Evolutionary conservation across 2,329 filamentous ascomycete genomes (phyloP).

Genomic region (Cercospora berteroae): DNA sequence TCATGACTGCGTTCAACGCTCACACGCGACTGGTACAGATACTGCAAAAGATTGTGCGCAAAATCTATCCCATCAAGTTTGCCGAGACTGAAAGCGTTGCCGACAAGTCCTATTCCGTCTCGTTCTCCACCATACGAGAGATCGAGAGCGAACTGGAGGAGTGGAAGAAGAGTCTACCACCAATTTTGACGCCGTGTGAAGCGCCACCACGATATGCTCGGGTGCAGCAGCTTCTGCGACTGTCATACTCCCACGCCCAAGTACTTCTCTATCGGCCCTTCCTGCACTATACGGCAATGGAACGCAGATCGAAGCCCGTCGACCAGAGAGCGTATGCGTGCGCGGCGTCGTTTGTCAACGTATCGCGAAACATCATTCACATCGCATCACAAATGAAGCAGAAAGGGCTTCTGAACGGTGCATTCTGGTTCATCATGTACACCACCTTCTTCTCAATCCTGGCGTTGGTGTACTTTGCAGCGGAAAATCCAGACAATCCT

Average conservation of each 20-base stretch:
- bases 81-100: slow-evolving; percentile 41
- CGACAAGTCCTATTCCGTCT: slow-evolving; percentile 59
- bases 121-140: slow-evolving; percentile 63
- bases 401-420: slow-evolving; percentile 70
- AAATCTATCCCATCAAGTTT: slow-evolving; percentile 62
- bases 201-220: slow-evolving; percentile 65
- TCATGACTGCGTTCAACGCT: slow-evolving; percentile 61
- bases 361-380: slow-evolving; percentile 72
- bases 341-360: slow-evolving; percentile 63
- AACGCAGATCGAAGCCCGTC: slow-evolving; percentile 51
- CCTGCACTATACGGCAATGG: slow-evolving; percentile 73
- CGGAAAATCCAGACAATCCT: slow-evolving; percentile 74
- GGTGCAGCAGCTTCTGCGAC: slow-evolving; percentile 70
- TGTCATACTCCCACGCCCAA: slow-evolving; percentile 80
- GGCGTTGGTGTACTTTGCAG: slow-evolving; percentile 73
- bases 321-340: slow-evolving; percentile 78
- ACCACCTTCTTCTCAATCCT: slow-evolving; percentile 80
- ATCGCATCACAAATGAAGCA: slow-evolving; percentile 76
- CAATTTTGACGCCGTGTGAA: slow-evolving; percentile 76
- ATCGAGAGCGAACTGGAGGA: slow-evolving; percentile 62
- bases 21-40: slow-evolving; percentile 59
- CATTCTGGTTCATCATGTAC: slow-evolving; percentile 85
- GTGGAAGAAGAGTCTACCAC: slow-evolving; percentile 68
- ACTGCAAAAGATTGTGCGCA: slow-evolving; percentile 60
- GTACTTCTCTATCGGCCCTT: slow-evolving; percentile 81